A percentile compares a stretch with the other conserved stretches of the same genome.
Conservation (phyloP, 192 early-diverging fungal species). For the Funneliformis geosporum region DNA sequence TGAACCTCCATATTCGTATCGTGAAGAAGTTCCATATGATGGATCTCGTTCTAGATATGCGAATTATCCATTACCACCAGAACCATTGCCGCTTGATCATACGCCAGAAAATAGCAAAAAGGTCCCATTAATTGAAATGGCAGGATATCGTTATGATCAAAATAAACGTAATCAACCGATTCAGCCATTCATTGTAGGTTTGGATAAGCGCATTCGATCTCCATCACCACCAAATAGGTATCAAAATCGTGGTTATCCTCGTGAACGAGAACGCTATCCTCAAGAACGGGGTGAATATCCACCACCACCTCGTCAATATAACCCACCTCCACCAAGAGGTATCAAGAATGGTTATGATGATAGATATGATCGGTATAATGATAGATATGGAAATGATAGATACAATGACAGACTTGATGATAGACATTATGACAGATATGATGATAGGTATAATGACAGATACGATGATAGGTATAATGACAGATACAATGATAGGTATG, state of each 20-base stretch:
- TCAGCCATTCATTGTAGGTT: constrained; percentile 2
- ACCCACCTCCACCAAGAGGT: not conserved
- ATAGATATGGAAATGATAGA: not conserved
- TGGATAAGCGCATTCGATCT: not conserved
- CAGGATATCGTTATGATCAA: constrained; percentile 28
- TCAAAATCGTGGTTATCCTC: constrained; percentile 14
- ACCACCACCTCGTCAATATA: not conserved
- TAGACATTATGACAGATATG: constrained; percentile 3
- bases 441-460: not conserved
- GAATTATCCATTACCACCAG: constrained; percentile 9
- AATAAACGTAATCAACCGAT: constrained; percentile 21
- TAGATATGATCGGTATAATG: not conserved
- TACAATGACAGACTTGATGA: not conserved
- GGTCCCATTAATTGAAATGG: constrained; percentile 31
- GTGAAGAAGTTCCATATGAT: constrained; percentile 23
- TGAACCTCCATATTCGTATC: constrained; percentile 5
- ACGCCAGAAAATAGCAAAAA: not conserved
- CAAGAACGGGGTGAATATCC: constrained; percentile 1
- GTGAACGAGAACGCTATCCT: not conserved
- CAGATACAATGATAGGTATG: too few species aligned
- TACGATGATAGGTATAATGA: not conserved
- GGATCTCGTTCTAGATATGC: constrained; percentile 2
- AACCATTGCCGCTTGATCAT: constrained; percentile 14
- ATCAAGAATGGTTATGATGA: not conserved
- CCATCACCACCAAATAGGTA: not conserved